These are phyloP conservation scores for Alternaria sp. DNA, from an alignment of 2,329 filamentous ascomycete species.

Conservation along the genomic window DNA sequence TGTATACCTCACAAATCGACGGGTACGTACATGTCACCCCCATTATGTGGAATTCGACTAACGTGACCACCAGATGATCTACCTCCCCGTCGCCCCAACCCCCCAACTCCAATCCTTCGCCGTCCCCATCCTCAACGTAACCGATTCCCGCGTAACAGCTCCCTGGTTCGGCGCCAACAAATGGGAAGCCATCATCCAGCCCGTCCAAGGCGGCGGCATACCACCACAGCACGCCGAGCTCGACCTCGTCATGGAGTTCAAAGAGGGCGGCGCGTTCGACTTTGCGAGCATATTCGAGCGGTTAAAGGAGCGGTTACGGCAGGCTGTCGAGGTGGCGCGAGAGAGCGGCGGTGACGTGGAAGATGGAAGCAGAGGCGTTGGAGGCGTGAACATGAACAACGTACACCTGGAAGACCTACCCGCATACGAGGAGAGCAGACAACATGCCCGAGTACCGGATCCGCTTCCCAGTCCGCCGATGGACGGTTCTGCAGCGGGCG, in stretches of 20 bases:
- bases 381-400: conserved; percentile 63
- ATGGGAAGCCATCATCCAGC: conserved; percentile 81
- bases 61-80: conserved; percentile 71
- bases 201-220: conserved; percentile 83
- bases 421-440: conserved; percentile 73
- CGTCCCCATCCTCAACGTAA: conserved; percentile 82
- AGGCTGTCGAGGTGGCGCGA: conserved; percentile 76
- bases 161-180: conserved; percentile 94
- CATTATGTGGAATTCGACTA: conserved; percentile 3
- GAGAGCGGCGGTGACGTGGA: conserved; percentile 63
- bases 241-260: conserved; percentile 86
- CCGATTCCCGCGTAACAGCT: conserved; percentile 83
- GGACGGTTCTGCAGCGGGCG: conserved; percentile 7
- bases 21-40: conserved; percentile 61
- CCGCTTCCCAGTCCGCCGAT: conserved; percentile 34
- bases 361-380: conserved; percentile 50
- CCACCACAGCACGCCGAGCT: conserved; percentile 74
- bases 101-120: conserved; percentile 82
- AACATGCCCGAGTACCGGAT: conserved; percentile 45
- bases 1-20: conserved; percentile 82
- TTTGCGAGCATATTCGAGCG: conserved; percentile 84
- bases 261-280: conserved; percentile 92
- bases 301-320: conserved; percentile 81
- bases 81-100: conserved; percentile 76
- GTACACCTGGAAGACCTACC: conserved; percentile 87